Conservation (phyloP, 495 filamentous ascomycete genomes). For the Talaromyces trachyspermus region DNA sequence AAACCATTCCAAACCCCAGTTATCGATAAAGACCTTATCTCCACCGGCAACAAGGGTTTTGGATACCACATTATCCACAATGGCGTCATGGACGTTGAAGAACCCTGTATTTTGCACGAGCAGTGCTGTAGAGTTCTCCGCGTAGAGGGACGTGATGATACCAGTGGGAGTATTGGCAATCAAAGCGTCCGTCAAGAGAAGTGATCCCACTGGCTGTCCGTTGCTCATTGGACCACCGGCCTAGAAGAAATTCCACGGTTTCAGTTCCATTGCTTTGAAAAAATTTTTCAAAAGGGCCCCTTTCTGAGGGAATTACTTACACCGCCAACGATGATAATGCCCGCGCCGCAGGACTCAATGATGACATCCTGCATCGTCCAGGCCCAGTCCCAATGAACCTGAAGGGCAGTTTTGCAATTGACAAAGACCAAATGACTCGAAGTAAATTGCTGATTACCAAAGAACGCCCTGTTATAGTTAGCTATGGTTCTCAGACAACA, state of each 20-base stretch:
- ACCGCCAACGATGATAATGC: conserved; percentile 13
- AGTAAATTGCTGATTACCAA: conserved; percentile 51
- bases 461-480: conserved; percentile 33
- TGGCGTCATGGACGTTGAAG: conserved; percentile 9
- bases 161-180: conserved; percentile 56
- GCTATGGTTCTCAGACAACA: too few relatives aligned
- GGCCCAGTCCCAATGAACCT: conserved; percentile 52
- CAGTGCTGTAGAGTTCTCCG: conserved; percentile 17
- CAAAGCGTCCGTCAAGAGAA: conserved; percentile 60
- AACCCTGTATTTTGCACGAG: conserved; percentile 16
- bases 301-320: conserved; percentile 9
- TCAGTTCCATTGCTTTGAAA: background rate
- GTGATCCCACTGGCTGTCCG: conserved; percentile 52
- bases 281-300: too few relatives aligned
- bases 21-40: conserved; percentile 38
- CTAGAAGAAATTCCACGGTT: conserved; percentile 5
- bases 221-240: conserved; percentile 13
- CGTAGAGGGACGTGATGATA: conserved; percentile 40
- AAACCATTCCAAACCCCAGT: conserved; percentile 32
- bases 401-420: conserved; percentile 39
- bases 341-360: conserved; percentile 24
- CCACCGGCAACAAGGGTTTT: conserved; percentile 16
- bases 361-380: conserved; percentile 36
- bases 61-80: conserved; percentile 2
- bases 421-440: conserved; percentile 42